These are phyloP conservation scores for Rhynchospora breviuscula DNA, from an alignment of 176 grass and related monocot genomes.

Conservation along the genomic window DNA sequence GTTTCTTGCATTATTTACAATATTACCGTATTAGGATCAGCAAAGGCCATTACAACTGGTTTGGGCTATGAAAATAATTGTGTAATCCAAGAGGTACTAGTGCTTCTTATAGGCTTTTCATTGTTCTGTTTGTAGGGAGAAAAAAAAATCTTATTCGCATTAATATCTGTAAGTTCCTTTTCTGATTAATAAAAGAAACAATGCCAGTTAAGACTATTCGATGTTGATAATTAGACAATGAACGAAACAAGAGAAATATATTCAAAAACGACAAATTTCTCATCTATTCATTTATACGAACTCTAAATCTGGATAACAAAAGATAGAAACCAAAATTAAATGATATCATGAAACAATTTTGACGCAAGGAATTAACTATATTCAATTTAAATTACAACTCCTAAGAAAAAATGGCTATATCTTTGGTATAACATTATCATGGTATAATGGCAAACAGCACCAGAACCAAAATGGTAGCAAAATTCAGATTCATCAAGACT, in stretches of 20 bases:
- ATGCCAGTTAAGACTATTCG: not conserved
- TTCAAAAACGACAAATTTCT: not conserved
- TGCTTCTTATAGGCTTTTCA: no score
- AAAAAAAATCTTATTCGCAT: no score
- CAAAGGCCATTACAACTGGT: no score
- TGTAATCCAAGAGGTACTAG: no score
- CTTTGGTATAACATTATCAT: constrained; percentile 1
- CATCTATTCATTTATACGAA: not conserved
- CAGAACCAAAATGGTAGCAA: not conserved
- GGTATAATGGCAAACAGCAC: not conserved
- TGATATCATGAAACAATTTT: not conserved
- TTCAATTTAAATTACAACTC: not conserved
- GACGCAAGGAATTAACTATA: not conserved
- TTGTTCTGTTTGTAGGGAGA: no score
- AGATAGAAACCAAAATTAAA: not conserved
- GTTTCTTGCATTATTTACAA: no score
- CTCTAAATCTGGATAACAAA: not conserved
- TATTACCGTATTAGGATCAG: no score
- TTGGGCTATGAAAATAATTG: no score
- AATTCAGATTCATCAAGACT: not conserved
- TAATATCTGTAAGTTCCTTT: no score
- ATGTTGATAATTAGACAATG: not conserved
- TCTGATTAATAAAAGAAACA: no score
- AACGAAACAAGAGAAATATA: not conserved
- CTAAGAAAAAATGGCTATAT: not conserved